These are phyloP conservation scores for Leccinellum luteum DNA, from an alignment of 768 basidiomycete species.

Conservation along the genomic window DNA sequence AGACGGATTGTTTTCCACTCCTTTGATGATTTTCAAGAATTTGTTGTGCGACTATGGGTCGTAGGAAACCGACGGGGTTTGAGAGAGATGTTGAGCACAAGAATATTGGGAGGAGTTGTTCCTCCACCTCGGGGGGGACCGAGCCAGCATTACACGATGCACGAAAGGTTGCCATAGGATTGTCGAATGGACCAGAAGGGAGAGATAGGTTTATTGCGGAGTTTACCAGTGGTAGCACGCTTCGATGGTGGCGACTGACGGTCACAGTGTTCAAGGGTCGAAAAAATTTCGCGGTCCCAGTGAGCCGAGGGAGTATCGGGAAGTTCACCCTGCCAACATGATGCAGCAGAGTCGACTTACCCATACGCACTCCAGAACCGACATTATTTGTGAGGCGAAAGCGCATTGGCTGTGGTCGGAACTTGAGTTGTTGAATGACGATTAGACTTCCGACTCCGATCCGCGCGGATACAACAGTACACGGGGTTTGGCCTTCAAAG, in stretches of 20 bases:
- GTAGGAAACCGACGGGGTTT: constrained; percentile 19
- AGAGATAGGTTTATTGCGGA: constrained; percentile 27
- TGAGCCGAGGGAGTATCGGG: neutral
- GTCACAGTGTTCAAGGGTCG: neutral
- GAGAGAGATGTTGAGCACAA: constrained; percentile 9
- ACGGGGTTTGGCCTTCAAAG: no score
- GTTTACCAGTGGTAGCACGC: constrained; percentile 22
- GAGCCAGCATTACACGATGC: constrained; percentile 18
- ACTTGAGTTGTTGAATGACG: neutral
- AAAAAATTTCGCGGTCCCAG: neutral
- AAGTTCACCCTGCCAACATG: neutral
- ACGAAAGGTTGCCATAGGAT: constrained; percentile 9
- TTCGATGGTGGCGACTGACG: neutral
- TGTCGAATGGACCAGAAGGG: constrained; percentile 24
- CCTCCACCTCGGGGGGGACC: constrained; percentile 12
- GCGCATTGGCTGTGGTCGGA: neutral
- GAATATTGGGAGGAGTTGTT: constrained; percentile 22
- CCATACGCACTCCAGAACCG: neutral
- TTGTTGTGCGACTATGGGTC: constrained; percentile 9
- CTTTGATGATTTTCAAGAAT: constrained; percentile 13
- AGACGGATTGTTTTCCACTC: constrained; percentile 9
- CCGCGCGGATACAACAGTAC: neutral
- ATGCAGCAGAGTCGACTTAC: neutral
- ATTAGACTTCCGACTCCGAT: neutral
- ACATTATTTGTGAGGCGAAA: neutral